Base-by-base conservation (phyloP, 805 yeast genomes). In the Torulaspora maleeae region DNA sequence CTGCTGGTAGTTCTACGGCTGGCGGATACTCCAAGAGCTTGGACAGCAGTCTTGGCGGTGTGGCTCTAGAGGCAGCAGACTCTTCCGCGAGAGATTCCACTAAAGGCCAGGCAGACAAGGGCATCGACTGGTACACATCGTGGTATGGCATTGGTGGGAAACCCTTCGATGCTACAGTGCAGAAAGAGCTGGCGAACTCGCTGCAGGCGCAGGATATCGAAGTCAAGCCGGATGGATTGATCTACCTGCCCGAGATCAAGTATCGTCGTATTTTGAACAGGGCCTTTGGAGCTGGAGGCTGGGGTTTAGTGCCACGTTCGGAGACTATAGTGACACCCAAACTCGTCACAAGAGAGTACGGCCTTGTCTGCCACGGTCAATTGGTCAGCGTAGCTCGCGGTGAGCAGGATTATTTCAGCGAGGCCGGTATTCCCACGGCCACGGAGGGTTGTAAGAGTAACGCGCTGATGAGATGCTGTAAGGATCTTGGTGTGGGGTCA, bases 261-360 rank as follows among this genome's bases (percentile, higher is more conserved):
- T 93, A 93, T 63, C 78, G 99, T 53, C 76, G 99, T 36, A 83
- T 90, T 17, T 68, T 93, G 53, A 91, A 91, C 67, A 74, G 75
- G 30, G 95, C 98, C 0, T 91, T 93, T 71, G 99, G 99, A 3
- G 96, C 99, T 5, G 99, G 99, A 22, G 97, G 95, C 1, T 93
- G 99, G 99, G 98, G 98, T 0, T 71, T 93, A 45, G 96, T 95
- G 0, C 98, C 99, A 9, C 72, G 99, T 45, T 81, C 95, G 0
- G 91, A 86, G 52, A 84, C 95, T 0, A 71, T 79, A 43, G 79
- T 93, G 27, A 83, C 95, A 1, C 76, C 80, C 25, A 80, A 77
- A 50, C 74, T 80, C 40, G 81, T 93, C 27, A 87, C 96, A 9
- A 75, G 98, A 52, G 99, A 93, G 62, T 93, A 88, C 60, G 97